A percentile compares a stretch with the other conserved stretches of the same genome.
Conservation (phyloP, 768 basidiomycete genomes). For the Saitozyma sp. region DNA sequence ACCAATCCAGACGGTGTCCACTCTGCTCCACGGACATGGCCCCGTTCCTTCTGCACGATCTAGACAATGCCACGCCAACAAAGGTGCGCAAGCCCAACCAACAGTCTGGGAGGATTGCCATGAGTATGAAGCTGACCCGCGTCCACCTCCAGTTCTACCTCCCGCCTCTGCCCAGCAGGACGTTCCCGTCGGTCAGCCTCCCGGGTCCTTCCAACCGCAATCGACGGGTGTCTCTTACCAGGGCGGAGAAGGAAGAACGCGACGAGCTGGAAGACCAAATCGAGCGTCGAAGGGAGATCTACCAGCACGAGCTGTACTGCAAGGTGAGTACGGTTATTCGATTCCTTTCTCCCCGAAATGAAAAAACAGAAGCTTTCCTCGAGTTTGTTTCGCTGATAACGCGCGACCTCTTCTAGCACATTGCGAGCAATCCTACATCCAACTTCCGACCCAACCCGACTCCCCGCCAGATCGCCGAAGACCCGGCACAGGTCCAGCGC, state of each 20-base stretch:
- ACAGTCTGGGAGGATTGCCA: not conserved
- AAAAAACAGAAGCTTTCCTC: not conserved
- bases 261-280: constrained; percentile 78
- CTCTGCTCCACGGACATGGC: constrained; percentile 45
- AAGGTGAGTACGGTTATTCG: constrained; percentile 74
- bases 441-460: constrained; percentile 88
- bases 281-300: constrained; percentile 73
- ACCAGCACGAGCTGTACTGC: constrained; percentile 73
- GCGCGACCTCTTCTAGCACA: constrained; percentile 62
- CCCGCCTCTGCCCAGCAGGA: constrained; percentile 57
- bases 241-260: constrained; percentile 56
- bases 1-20: constrained; percentile 49
- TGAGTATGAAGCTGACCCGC: not conserved
- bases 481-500: constrained; percentile 64
- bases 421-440: constrained; percentile 82
- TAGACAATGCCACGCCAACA: constrained; percentile 36
- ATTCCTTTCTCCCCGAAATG: not conserved
- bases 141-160: constrained; percentile 62
- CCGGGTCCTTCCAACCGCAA: constrained; percentile 31
- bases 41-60: constrained; percentile 46
- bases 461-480: constrained; percentile 76
- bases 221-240: not conserved
- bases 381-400: constrained; percentile 1
- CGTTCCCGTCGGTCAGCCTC: constrained; percentile 22
- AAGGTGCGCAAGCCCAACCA: constrained; percentile 30